Evolutionary conservation across 495 filamentous ascomycete genomes (phyloP).

Genomic region (Podospora appendiculata): DNA sequence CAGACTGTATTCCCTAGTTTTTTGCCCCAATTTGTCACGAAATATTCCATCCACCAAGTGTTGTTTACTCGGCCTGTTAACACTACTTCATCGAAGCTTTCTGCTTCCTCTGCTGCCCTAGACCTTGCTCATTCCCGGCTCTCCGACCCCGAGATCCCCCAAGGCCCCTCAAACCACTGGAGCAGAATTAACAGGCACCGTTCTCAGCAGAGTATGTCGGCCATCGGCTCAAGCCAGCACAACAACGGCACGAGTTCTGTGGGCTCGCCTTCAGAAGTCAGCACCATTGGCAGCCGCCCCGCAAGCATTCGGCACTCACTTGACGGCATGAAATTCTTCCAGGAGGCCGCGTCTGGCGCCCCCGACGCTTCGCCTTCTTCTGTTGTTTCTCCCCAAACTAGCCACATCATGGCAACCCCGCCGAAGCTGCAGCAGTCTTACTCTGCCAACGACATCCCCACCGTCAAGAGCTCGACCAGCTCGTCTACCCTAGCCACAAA

Average conservation of each 20-base stretch:
- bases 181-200: constrained; percentile 64
- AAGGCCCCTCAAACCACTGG: constrained; percentile 48
- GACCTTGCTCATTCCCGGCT: constrained; percentile 70
- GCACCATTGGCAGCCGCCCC: constrained; percentile 36
- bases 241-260: constrained; percentile 19
- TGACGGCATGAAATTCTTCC: constrained; percentile 25
- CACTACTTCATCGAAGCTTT: constrained; percentile 41
- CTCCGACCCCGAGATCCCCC: constrained; percentile 46
- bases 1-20: constrained; percentile 3
- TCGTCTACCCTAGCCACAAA: constrained; percentile 23
- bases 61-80: constrained; percentile 6
- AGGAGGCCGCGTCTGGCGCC: constrained; percentile 15
- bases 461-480: constrained; percentile 51
- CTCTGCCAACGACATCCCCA: constrained; percentile 86
- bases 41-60: neutral
- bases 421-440: constrained; percentile 79
- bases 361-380: constrained; percentile 16
- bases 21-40: constrained; percentile 10
- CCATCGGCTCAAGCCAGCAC: constrained; percentile 40
- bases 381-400: constrained; percentile 28
- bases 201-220: constrained; percentile 74
- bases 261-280: constrained; percentile 26
- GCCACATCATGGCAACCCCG: constrained; percentile 41
- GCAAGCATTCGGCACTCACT: constrained; percentile 49
- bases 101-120: constrained; percentile 70